Percentiles rank a stretch among this genome's conserved stretches.
phyloP scores from a whole-genome alignment of 75 land plant genomes.

The Isoetes taiwanensis region DNA sequence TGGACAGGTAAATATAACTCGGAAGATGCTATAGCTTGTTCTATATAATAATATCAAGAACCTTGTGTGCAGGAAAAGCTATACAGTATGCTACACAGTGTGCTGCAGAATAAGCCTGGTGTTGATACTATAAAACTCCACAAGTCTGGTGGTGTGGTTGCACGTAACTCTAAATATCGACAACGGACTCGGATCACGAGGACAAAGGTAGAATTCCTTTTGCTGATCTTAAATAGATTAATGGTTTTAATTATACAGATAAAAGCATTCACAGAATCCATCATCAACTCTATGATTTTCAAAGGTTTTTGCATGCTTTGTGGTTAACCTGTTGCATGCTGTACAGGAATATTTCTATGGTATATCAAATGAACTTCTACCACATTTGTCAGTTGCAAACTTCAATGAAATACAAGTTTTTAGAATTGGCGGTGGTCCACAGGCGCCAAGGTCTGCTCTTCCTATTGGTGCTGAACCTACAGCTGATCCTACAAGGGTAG shows the following conservation, averaged over 20 bases:
- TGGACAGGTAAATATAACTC: constrained; percentile 62
- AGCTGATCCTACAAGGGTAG: constrained; percentile 81
- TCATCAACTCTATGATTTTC: neutral
- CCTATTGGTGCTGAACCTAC: constrained; percentile 96
- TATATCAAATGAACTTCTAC: constrained; percentile 62
- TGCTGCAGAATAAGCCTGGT: constrained; percentile 52
- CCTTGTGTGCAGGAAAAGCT: constrained; percentile 52
- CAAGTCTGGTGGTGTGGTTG: constrained; percentile 91
- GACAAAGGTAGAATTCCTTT: constrained; percentile 47
- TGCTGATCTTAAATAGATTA: neutral
- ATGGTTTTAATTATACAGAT: too few species aligned
- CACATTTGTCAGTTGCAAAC: constrained; percentile 61
- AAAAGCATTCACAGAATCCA: too few species aligned
- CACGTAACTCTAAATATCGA: constrained; percentile 63
- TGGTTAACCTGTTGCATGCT: neutral
- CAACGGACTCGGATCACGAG: constrained; percentile 49
- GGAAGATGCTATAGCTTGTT: too few species aligned
- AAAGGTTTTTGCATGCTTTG: neutral
- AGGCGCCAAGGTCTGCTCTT: constrained; percentile 91
- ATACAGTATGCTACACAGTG: constrained; percentile 79
- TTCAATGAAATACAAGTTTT: constrained; percentile 71
- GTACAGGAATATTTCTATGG: constrained; percentile 97
- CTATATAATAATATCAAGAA: too few species aligned
- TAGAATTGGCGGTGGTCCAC: constrained; percentile 90
- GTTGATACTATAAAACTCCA: constrained; percentile 96